phyloP scores from a whole-genome alignment of 1,284 basidiomycete species.

The Melampsora larici-populina region DNA sequence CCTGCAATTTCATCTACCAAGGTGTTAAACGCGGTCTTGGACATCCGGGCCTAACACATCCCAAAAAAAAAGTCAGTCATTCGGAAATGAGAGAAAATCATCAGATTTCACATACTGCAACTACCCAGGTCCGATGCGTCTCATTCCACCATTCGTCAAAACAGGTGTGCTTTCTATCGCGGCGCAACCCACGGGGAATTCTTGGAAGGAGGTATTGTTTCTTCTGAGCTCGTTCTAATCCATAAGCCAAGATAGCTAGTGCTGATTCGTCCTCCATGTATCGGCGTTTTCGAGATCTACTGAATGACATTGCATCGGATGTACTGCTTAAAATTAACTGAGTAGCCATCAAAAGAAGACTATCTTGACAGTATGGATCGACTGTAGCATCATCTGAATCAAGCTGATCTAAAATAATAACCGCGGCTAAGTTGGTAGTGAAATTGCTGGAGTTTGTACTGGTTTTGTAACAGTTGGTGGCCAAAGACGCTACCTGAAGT shows the following conservation, averaged over 20 bases:
- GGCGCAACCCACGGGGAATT: not conserved
- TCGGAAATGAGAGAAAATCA: not conserved
- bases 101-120: not conserved
- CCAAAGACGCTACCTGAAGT: no score
- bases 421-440: no score
- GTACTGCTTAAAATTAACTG: not conserved
- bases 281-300: not conserved
- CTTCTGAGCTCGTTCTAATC: no score
- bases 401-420: not conserved
- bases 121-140: no score
- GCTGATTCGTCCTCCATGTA: no score
- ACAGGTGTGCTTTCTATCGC: not conserved
- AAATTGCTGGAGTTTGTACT: no score
- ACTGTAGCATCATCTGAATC: not conserved
- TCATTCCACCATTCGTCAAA: not conserved
- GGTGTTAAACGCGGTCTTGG: not conserved
- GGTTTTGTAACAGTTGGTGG: no score
- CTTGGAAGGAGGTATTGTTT: not conserved
- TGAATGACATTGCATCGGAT: not conserved
- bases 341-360: not conserved
- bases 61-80: not conserved
- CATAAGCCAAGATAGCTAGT: no score
- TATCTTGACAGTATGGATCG: not conserved
- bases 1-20: not conserved
- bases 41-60: not conserved